Evolutionary conservation across 2,329 filamentous ascomycete genomes (phyloP).

Genomic region (Didymella lethalis): DNA sequence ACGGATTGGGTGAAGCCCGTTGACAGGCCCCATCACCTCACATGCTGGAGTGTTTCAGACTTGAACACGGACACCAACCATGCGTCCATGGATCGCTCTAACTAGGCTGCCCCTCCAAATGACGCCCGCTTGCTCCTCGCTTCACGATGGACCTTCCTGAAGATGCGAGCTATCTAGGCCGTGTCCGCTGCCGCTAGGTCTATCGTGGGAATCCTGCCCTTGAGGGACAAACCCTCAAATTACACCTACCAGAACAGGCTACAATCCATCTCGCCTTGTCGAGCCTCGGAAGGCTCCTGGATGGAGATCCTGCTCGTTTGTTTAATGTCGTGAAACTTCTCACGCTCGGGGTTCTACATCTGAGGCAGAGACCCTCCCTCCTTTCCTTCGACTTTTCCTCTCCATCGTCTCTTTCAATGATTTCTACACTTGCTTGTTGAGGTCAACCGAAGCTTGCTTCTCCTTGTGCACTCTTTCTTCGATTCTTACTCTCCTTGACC

Average conservation of each 20-base stretch:
- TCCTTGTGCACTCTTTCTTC: conserved; percentile 31
- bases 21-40: conserved; percentile 13
- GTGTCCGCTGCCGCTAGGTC: conserved; percentile 20
- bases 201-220: conserved; percentile 18
- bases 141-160: conserved; percentile 21
- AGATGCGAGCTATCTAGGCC: conserved; percentile 14
- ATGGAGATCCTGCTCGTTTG: conserved; percentile 37
- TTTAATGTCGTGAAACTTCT: conserved; percentile 41
- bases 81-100: conserved; percentile 11
- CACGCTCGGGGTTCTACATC: conserved; percentile 22
- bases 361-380: conserved; percentile 26
- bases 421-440: conserved; percentile 22
- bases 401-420: conserved; percentile 28
- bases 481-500: conserved; percentile 21
- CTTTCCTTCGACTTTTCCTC: background rate
- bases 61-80: conserved; percentile 17
- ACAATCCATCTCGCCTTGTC: conserved; percentile 13
- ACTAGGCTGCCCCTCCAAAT: conserved; percentile 17
- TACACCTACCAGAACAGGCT: conserved; percentile 20
- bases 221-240: conserved; percentile 16
- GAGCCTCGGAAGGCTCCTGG: conserved; percentile 31
- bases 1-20: conserved; percentile 10
- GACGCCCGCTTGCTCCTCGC: conserved; percentile 20
- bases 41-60: conserved; percentile 22
- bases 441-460: conserved; percentile 12